Evolutionary conservation across 768 basidiomycete species (phyloP), one percentile per base, ranked within the genome.

Genomic region (Cyclocybe cylindracea): DNA sequence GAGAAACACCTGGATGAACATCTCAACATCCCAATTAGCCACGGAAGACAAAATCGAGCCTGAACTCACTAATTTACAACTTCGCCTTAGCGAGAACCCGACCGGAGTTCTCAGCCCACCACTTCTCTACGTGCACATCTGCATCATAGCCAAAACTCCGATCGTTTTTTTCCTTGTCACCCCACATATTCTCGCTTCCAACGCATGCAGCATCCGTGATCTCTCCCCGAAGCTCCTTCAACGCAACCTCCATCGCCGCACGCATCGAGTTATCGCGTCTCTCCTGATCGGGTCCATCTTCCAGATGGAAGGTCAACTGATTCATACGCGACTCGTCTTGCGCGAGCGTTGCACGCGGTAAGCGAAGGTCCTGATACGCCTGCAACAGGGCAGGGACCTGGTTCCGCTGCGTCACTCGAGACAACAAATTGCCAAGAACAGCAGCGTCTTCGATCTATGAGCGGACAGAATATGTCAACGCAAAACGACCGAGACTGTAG

Each of bases 151-250:
- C 70, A 63, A 83, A 85, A 58, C 78, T 75, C 4, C 56, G 57
- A 34, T 42, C 50, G 46, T 65, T 83, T 72, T 81, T 82, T 45
- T 61, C 65, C 58, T 70, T 73, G 61, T 85, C 83, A 5, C 82
- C 80, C 83, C 83, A 84, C 54, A 80, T 73, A 54, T 84, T 84
- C 50, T 72, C 68, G 56, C 76, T 81, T 19, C 70, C 69, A 11
- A 24, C 50, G 53, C 56, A 46, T 42, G 33, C 56, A 52, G 50
- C 44, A 52, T 54, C 29, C 5, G 24, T 2, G 2, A 10, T n/a
- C 33, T 56, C 48, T 38, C 62, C 59, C 5, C 44, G 47, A 16
- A 41, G 62, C 51, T 61, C 60, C 51, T 58, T 48, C 32, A 74
- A 54, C 48, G 75, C 76, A 0, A 57, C 59, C 33, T 67, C 71